Evolutionary conservation across 768 basidiomycete genomes (phyloP), one percentile per base, ranked within the genome.

Genomic region (Pleurotus tuber-regium): DNA sequence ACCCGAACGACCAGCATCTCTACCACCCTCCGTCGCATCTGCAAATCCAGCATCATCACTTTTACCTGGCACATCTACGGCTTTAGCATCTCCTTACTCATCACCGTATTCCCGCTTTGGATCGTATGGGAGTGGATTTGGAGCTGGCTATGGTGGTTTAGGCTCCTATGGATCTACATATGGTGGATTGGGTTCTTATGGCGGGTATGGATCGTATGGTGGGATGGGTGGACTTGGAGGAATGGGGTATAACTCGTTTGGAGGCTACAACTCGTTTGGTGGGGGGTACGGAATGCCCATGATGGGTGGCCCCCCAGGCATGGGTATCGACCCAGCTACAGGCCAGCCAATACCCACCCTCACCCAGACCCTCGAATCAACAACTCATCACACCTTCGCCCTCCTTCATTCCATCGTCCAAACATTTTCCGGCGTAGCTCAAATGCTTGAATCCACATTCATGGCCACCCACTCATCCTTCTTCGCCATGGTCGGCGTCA

Each of bases 391-490:
- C 51, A 98, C 96, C 2, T 99, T 99, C 62, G 79, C 88, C 24
- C 84, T 99, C 51, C 76, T 99, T 24, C 94, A 98, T 59, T 91
- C 89, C 9, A 87, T 99, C 64, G 96, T 99, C 39, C 90, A 92
- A 61, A 97, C 95, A 3, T 96, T 98, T 70, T 78, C 85, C 0
- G 95, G 95, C 19, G 86, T 99, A 55, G 87, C 96, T 0, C 96
- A 98, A 66, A 95, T 99, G 84, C 86, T 99, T 63, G 96, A 98
- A 67, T 87, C 84, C 28, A 98, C 96, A 4, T 98, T 96, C 70
- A 90, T 98, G 87, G 96, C 96, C 2, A 96, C 93, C 0, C 93
- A 96, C 67, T 92, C 90, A 0, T 89, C 86, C 7, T 96, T 96
- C 70, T 96, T 95, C 66, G 92, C 93, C 51, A 93, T 96, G 87